Evolutionary conservation across 2,329 filamentous ascomycete species (phyloP).

Genomic region (Fusarium torulosum): DNA sequence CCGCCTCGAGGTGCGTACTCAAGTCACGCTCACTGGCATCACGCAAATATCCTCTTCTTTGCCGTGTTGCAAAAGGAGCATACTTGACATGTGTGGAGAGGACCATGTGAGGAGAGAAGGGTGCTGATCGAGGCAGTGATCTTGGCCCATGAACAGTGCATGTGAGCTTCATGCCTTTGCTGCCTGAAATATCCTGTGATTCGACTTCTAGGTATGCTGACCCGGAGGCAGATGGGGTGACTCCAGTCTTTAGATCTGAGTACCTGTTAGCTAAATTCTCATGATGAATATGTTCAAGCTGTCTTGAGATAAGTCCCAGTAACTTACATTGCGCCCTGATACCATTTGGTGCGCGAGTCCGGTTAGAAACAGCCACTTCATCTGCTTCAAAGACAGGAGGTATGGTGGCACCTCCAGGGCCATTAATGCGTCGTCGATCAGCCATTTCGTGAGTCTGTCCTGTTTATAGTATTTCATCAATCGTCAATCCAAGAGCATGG

Average conservation of each 20-base stretch:
- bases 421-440: conserved; percentile 91
- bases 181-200: conserved; percentile 58
- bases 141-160: conserved; percentile 95
- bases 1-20: conserved; percentile 90
- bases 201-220: conserved; percentile 86
- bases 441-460: conserved; percentile 65
- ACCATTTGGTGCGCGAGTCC: conserved; percentile 73
- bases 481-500: conserved; percentile 19
- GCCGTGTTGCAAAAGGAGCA: conserved; percentile 89
- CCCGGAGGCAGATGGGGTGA: conserved; percentile 92
- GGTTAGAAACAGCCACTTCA: conserved; percentile 58
- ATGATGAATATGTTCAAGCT: conserved; percentile 2
- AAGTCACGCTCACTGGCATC: conserved; percentile 90
- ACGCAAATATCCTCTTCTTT: conserved; percentile 85
- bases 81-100: conserved; percentile 96
- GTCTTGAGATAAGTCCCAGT: neutral
- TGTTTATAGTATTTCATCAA: conserved; percentile 9
- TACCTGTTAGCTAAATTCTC: conserved; percentile 30
- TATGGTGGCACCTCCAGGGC: conserved; percentile 80
- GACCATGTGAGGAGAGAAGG: conserved; percentile 92
- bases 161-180: conserved; percentile 86
- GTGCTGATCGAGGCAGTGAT: conserved; percentile 87
- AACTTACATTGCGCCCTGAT: conserved; percentile 87
- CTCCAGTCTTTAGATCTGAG: conserved; percentile 87
- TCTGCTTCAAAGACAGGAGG: conserved; percentile 77